phyloP scores from a whole-genome alignment of 164 flowering plant genomes.

The Annona cherimola region DNA sequence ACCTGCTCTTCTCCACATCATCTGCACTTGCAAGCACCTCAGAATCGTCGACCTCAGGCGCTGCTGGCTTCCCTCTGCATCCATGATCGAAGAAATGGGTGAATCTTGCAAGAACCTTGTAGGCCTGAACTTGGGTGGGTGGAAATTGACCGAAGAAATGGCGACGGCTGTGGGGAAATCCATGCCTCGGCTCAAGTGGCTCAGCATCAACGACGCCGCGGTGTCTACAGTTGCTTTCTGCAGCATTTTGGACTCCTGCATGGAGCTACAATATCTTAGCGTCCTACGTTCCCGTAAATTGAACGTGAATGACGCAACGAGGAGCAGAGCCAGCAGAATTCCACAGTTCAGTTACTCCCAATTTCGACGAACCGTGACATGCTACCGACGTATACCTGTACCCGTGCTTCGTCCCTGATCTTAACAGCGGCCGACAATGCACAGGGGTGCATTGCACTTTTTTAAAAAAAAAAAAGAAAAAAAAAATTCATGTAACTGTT shows the following conservation, averaged over 20 bases:
- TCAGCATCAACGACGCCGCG: background rate
- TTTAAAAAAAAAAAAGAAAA: too few relatives aligned
- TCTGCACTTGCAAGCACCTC: slow-evolving; percentile 2
- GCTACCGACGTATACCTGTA: too few relatives aligned
- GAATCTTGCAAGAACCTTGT: background rate
- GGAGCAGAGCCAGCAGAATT: background rate
- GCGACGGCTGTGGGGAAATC: background rate
- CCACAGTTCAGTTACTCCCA: too few relatives aligned
- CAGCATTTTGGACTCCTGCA: background rate
- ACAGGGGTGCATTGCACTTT: too few relatives aligned
- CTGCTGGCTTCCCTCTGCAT: background rate
- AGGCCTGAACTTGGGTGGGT: background rate
- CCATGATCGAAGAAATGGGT: background rate
- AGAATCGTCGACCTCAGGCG: background rate
- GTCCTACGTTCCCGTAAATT: background rate
- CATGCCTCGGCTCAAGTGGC: background rate
- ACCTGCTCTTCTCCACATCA: background rate
- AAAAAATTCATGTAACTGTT: too few relatives aligned
- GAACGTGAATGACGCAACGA: background rate
- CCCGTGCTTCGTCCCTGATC: too few relatives aligned
- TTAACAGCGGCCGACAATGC: too few relatives aligned
- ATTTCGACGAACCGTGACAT: too few relatives aligned
- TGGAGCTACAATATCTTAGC: background rate
- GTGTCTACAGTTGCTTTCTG: background rate
- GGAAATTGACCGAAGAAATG: background rate